Evolutionary conservation across 2,329 filamentous ascomycete species (phyloP).

Genomic region (Cryoendolithus antarcticus): DNA sequence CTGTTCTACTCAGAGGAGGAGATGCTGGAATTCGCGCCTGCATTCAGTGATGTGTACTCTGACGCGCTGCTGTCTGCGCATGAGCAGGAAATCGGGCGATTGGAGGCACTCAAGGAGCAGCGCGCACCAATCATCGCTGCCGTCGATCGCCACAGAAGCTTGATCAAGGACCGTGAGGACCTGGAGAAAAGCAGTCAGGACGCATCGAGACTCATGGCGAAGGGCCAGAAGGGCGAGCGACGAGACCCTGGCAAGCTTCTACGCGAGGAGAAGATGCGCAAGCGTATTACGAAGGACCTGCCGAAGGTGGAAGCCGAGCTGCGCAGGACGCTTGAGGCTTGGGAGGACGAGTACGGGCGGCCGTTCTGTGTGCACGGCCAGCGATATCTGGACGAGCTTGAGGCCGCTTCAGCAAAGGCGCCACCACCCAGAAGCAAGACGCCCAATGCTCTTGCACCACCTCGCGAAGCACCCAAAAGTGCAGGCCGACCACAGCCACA

Average conservation of each 20-base stretch:
- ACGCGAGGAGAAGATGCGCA: constrained; percentile 96
- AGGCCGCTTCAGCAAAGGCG: constrained; percentile 46
- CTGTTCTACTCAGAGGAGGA: constrained; percentile 95
- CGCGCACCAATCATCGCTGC: constrained; percentile 71
- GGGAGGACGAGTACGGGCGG: constrained; percentile 88
- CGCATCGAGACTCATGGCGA: constrained; percentile 81
- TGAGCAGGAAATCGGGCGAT: constrained; percentile 73
- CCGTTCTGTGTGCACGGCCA: constrained; percentile 90
- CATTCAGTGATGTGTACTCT: constrained; percentile 84
- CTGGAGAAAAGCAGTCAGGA: constrained; percentile 87
- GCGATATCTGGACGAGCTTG: constrained; percentile 77
- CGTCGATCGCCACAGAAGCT: constrained; percentile 68
- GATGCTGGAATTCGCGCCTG: constrained; percentile 95
- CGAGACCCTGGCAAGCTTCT: constrained; percentile 89
- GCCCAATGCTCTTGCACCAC: constrained; percentile 32
- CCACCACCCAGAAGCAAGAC: constrained; percentile 53
- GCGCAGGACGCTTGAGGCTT: constrained; percentile 65
- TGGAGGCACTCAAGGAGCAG: constrained; percentile 75
- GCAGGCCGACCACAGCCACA: constrained; percentile 11
- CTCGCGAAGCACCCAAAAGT: constrained; percentile 19
- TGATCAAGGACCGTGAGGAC: constrained; percentile 78
- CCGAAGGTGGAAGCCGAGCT: constrained; percentile 85
- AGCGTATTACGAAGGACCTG: constrained; percentile 89
- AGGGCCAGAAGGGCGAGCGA: constrained; percentile 84
- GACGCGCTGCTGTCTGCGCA: constrained; percentile 91